These are phyloP conservation scores for Aspergillus oerlinghausenensis DNA, from an alignment of 2,329 filamentous ascomycete species.

Conservation along the genomic window DNA sequence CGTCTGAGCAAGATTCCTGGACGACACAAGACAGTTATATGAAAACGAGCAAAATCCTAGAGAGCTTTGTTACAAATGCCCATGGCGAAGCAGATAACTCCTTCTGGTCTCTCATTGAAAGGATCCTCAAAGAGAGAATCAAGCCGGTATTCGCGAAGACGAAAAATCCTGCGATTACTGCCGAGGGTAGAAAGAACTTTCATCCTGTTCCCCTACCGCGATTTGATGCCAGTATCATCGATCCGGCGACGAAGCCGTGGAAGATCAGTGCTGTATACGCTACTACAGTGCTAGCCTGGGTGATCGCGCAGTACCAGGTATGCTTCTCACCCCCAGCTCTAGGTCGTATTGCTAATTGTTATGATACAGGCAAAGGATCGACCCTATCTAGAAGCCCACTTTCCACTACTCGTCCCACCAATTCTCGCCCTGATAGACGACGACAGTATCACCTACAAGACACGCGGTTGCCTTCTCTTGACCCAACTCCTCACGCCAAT, in stretches of 20 bases:
- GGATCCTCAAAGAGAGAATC: conserved; percentile 24
- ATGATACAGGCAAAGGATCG: conserved; percentile 24
- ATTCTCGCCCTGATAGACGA: conserved; percentile 44
- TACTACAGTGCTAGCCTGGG: conserved; percentile 33
- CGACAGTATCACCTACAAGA: conserved; percentile 32
- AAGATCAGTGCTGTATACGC: conserved; percentile 33
- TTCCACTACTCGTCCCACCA: conserved; percentile 42
- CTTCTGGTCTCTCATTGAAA: conserved; percentile 17
- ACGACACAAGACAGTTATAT: conserved; percentile 22
- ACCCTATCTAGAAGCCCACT: conserved; percentile 37
- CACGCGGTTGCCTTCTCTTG: conserved; percentile 36
- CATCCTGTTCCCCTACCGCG: conserved; percentile 34
- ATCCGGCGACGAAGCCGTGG: conserved; percentile 38
- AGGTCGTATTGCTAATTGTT: background rate
- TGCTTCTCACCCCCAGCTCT: conserved; percentile 2
- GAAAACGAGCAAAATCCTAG: conserved; percentile 16
- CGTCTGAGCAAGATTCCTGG: conserved; percentile 32
- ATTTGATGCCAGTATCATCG: conserved; percentile 33
- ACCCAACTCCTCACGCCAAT: conserved; percentile 32
- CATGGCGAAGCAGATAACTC: background rate
- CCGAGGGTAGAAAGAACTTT: conserved; percentile 41
- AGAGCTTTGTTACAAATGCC: conserved; percentile 5
- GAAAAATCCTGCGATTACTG: conserved; percentile 40
- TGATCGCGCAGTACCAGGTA: conserved; percentile 35
- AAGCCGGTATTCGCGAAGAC: conserved; percentile 40